Evolutionary conservation across 805 yeast genomes (phyloP).

Genomic region (Starmera pachycereana): DNA sequence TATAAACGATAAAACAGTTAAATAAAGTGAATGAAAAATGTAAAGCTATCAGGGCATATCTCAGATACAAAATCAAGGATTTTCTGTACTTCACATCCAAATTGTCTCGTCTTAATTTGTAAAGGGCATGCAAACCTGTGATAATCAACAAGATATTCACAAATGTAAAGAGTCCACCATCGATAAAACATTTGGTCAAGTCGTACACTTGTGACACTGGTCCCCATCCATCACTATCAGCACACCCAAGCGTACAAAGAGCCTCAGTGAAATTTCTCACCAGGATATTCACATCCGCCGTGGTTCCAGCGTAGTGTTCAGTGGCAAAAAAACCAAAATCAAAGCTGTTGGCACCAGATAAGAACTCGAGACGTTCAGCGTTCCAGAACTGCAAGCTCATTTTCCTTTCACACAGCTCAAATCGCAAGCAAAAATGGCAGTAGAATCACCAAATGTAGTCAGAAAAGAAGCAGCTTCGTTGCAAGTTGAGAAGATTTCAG

Average conservation of each 20-base stretch:
- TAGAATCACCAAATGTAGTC: no score
- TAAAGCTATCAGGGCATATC: slow-evolving; percentile 22
- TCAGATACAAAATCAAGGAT: slow-evolving; percentile 25
- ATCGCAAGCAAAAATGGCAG: no score
- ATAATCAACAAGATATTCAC: slow-evolving; percentile 33
- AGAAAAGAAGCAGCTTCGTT: no score
- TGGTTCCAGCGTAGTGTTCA: background rate
- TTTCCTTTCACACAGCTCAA: background rate
- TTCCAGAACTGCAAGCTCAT: slow-evolving; percentile 2
- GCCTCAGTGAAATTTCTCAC: background rate
- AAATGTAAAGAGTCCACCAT: slow-evolving; percentile 36
- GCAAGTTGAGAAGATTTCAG: no score
- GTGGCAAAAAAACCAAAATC: background rate
- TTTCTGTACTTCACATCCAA: slow-evolving; percentile 25
- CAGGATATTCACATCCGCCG: background rate
- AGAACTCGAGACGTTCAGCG: slow-evolving; percentile 1
- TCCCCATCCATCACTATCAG: no score
- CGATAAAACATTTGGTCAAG: slow-evolving; percentile 30
- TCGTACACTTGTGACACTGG: background rate
- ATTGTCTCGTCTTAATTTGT: slow-evolving; percentile 10
- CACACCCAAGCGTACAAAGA: background rate
- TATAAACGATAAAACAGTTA: slow-evolving; percentile 12
- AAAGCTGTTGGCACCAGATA: background rate
- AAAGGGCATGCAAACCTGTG: slow-evolving; percentile 31
- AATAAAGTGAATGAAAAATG: slow-evolving; percentile 21